Evolutionary conservation across 2,329 filamentous ascomycete species (phyloP), one percentile per base, ranked within the genome.

Genomic region (Sodiomyces alkalinus): DNA sequence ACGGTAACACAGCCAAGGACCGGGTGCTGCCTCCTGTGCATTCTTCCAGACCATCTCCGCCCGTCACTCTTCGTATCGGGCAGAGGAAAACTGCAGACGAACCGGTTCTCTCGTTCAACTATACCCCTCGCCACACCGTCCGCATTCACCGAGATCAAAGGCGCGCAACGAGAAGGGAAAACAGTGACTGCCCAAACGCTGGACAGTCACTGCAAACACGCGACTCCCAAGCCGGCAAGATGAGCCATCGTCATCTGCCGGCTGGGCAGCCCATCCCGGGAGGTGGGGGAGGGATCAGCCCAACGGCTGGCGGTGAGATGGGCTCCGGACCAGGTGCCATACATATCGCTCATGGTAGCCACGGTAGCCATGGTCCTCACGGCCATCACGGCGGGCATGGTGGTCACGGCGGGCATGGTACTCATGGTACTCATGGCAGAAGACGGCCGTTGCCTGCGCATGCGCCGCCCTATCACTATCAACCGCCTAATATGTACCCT

Each of bases 231-330:
- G 68, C 68, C 71, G 73, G 70, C 69, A 80, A 67, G 74, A 82
- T 82, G 76, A 78, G 74, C 61, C 62, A 62, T 57, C 67, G 63
- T 67, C 73, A 77, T 76, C 72, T 78, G 73, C 72, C 74, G 71
- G 73, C 73, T 70, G 76, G 76, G 66, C 72, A 74, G 57, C 63
- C 63, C 52, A 64, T 69, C 58, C 63, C 59, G 46, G 59, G 57
- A 47, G 53, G 47, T 29, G 43, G 40, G 33, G 43, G 43, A 39
- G 42, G 36, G 30, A 34, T 27, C 21, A 39, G 29, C 33, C 28
- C 22, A 34, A 25, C 19, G 35, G 33, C 19, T n/a, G 42, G 39
- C 29, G 45, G 37, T 23, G 48, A 49, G 34, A 50, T 52, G 45
- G 50, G 42, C 32, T 40, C 44, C 16, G 51, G 36, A 12, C 36